Evolutionary conservation across 2,329 filamentous ascomycete genomes (phyloP).

Genomic region (Colletotrichum godetiae): DNA sequence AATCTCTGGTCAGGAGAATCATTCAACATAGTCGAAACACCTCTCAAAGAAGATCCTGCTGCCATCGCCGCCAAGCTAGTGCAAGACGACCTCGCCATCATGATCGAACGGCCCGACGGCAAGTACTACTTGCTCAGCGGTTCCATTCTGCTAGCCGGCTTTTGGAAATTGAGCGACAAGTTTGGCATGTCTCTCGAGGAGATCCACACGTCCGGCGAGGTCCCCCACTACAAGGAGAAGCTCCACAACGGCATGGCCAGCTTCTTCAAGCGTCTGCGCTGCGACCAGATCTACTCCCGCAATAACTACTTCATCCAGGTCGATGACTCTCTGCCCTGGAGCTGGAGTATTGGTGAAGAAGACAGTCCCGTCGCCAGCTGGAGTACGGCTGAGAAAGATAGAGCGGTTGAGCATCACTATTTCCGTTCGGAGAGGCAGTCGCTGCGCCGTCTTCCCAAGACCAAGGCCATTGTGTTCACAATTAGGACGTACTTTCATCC

Average conservation of each 20-base stretch:
- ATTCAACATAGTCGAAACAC: conserved; percentile 74
- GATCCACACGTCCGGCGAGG: conserved; percentile 82
- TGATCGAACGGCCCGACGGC: conserved; percentile 81
- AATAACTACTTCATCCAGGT: conserved; percentile 94
- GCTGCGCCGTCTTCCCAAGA: conserved; percentile 69
- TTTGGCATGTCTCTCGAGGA: conserved; percentile 81
- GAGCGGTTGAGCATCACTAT: conserved; percentile 77
- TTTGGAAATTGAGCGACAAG: conserved; percentile 87
- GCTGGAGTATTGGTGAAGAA: conserved; percentile 78
- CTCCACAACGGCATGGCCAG: conserved; percentile 83
- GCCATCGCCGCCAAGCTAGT: conserved; percentile 76
- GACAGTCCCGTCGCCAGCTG: conserved; percentile 74
- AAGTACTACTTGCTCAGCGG: conserved; percentile 86
- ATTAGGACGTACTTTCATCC: conserved; percentile 85
- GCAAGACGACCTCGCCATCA: conserved; percentile 86
- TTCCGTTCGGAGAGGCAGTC: conserved; percentile 84
- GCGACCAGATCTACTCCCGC: conserved; percentile 71
- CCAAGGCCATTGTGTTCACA: conserved; percentile 75
- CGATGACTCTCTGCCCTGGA: conserved; percentile 82
- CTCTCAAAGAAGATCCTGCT: conserved; percentile 83
- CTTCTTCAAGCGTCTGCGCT: conserved; percentile 79
- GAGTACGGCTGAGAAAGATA: conserved; percentile 81
- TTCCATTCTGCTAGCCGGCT: conserved; percentile 80
- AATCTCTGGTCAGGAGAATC: conserved; percentile 79
- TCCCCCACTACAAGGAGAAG: conserved; percentile 78